These are phyloP conservation scores for Pseudovirgaria hyperparasitica DNA, from an alignment of 2,329 filamentous ascomycete species.

Conservation along the genomic window DNA sequence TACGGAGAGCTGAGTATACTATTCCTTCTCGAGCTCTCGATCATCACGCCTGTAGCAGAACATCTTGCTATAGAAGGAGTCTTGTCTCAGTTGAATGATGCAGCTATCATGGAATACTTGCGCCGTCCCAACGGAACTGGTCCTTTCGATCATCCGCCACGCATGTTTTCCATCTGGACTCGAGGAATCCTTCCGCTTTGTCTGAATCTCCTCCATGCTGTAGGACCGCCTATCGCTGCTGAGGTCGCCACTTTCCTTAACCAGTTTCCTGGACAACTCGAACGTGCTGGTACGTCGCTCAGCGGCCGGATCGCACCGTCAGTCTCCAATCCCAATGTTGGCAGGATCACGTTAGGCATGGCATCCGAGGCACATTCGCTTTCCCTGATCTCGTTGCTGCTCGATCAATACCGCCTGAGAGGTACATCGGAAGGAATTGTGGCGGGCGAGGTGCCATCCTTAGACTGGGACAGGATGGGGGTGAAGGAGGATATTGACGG, in stretches of 20 bases:
- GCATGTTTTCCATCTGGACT: slow-evolving; percentile 83
- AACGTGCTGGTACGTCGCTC: slow-evolving; percentile 58
- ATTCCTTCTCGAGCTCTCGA: slow-evolving; percentile 79
- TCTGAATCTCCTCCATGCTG: slow-evolving; percentile 71
- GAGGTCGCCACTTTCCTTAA: slow-evolving; percentile 83
- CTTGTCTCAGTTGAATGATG: slow-evolving; percentile 64
- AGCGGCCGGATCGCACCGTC: slow-evolving; percentile 40
- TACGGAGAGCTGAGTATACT: slow-evolving; percentile 87
- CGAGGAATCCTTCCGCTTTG: slow-evolving; percentile 78
- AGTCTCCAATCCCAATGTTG: slow-evolving; percentile 31
- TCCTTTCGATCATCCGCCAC: slow-evolving; percentile 62
- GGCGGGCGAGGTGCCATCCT: slow-evolving; percentile 50
- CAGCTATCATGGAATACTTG: slow-evolving; percentile 67
- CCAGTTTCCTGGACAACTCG: slow-evolving; percentile 70
- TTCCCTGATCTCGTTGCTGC: slow-evolving; percentile 59
- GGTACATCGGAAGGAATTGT: slow-evolving; percentile 33
- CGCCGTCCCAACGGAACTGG: slow-evolving; percentile 55
- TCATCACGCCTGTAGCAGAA: slow-evolving; percentile 69
- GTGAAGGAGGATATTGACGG: slow-evolving; percentile 76
- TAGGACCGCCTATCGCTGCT: slow-evolving; percentile 68
- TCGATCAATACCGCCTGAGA: slow-evolving; percentile 50
- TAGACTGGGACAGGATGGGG: slow-evolving; percentile 61
- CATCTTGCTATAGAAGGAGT: slow-evolving; percentile 81
- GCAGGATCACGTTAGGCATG: slow-evolving; percentile 58
- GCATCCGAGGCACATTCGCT: slow-evolving; percentile 70